Evolutionary conservation across 108 stramenopile species (phyloP), one percentile per base, ranked within the genome.

Genomic region (Stephanodiscus minutulus): DNA sequence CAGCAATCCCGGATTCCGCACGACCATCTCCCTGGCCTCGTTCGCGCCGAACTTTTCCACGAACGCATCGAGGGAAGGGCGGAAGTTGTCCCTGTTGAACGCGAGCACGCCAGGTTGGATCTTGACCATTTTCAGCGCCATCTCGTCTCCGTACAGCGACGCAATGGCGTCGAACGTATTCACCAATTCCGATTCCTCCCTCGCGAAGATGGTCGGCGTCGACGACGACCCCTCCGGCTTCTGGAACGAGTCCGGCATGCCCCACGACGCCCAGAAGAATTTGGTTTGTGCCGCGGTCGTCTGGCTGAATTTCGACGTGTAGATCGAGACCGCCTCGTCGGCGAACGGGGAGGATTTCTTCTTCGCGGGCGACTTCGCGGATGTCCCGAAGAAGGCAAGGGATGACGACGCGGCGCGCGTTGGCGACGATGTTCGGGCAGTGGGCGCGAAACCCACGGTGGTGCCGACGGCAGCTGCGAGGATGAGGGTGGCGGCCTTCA

Each of bases 101-200:
- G 91, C 89, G 39, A 96, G 66, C 58, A 84, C 70, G 33, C 78
- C 60, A 0, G 95, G 93, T 55, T 88, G 68, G 29, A 79, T 77
- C 72, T 89, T 88, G 53, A 91, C 89, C 92, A 96, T 96, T 46
- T 84, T 68, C 55, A 93, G 39, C 5, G 94, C 92, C 20, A 82
- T 76, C 8, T 93, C 92, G 11, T 88, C 91, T 50, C 94, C 94
- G 66, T 96, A 96, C 5, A 96, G 44, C 17, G 67, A 76, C 43
- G 89, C 92, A 58, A 96, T 68, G 41, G 79, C 68, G 43, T 76
- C 73, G 68, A 93, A 96, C 20, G 81, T 73, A 2, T 76, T 33
- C 22, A 43, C 35, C 15, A 79, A 52, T 21, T 79, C 66, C 20
- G 70, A 49, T 15, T 86, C 79, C 46, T 70, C 43, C 31, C 81